Percentiles rank a stretch among this genome's conserved stretches.
These are phyloP conservation scores for Orobanche coerulescens DNA, from an alignment of 257 asterid species.

Conservation along the genomic window DNA sequence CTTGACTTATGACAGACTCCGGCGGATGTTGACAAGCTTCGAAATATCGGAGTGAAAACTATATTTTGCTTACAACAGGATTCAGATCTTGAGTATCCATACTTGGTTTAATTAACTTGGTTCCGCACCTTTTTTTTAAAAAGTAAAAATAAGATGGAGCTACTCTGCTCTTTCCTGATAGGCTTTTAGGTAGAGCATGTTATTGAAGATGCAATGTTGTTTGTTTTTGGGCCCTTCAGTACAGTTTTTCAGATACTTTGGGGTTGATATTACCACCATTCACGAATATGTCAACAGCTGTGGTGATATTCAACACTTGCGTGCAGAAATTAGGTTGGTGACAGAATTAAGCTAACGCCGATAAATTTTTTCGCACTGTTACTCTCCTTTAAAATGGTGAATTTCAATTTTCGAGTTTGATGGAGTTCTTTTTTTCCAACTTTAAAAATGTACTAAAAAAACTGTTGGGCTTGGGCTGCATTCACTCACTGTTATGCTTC, in stretches of 20 bases:
- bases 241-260: slow-evolving; percentile 52
- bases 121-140: no score
- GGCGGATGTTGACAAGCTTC: slow-evolving; percentile 84
- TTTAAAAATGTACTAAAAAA: not conserved
- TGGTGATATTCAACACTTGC: slow-evolving; percentile 68
- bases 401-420: not conserved
- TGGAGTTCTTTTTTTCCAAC: not conserved
- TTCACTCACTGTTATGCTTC: not conserved
- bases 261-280: slow-evolving; percentile 70
- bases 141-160: no score
- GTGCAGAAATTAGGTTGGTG: slow-evolving; percentile 80
- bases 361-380: not conserved
- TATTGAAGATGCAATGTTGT: not conserved
- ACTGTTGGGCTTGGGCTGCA: not conserved
- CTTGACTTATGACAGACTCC: slow-evolving; percentile 52
- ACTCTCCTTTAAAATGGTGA: not conserved
- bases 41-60: slow-evolving; percentile 81
- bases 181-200: no score
- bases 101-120: not conserved
- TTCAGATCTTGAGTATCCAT: slow-evolving; percentile 93
- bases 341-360: not conserved
- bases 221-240: slow-evolving; percentile 42
- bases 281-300: slow-evolving; percentile 55
- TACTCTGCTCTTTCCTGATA: no score
- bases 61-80: slow-evolving; percentile 82